Conservation (phyloP, 805 yeast species). For the Suhomyces emberorum region DNA sequence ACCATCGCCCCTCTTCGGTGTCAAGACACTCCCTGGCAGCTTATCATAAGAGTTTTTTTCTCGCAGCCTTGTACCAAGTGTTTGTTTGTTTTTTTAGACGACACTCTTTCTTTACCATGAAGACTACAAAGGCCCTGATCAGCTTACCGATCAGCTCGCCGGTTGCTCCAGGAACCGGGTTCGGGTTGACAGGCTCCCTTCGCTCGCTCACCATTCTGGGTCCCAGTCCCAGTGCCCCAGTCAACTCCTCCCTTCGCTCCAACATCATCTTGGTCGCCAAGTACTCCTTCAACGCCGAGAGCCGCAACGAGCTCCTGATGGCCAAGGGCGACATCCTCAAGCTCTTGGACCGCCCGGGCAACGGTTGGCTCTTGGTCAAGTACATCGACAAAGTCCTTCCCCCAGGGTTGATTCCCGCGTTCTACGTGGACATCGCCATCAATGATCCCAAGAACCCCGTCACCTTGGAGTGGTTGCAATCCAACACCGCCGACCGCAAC, state of each 20-base stretch:
- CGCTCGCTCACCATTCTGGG: constrained; percentile 15
- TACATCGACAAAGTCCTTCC: constrained; percentile 44
- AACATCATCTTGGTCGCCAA: constrained; percentile 46
- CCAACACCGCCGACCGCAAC: constrained; percentile 3
- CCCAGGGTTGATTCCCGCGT: constrained; percentile 53
- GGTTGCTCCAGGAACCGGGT: background rate
- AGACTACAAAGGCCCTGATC: constrained; percentile 4
- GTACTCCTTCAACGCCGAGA: constrained; percentile 44
- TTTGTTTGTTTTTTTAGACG: constrained; percentile 1
- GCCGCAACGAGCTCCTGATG: constrained; percentile 42
- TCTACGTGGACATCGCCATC: constrained; percentile 46
- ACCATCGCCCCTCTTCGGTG: background rate
- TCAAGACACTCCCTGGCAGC: too few species aligned
- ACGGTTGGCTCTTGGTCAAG: constrained; percentile 57
- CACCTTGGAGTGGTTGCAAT: constrained; percentile 33
- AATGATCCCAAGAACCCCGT: constrained; percentile 39
- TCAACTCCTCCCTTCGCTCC: constrained; percentile 16
- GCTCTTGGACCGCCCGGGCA: constrained; percentile 43
- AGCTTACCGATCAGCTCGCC: constrained; percentile 3
- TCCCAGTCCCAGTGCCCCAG: constrained; percentile 15
- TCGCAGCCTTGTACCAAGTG: too few species aligned
- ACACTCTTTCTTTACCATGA: background rate
- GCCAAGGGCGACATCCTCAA: constrained; percentile 52
- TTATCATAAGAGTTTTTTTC: too few species aligned
- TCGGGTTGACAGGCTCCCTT: constrained; percentile 1